Percentiles rank a stretch among this genome's conserved stretches.
phyloP scores from a whole-genome alignment of 179 eudicot species.

The Heliamphora pulchella region DNA sequence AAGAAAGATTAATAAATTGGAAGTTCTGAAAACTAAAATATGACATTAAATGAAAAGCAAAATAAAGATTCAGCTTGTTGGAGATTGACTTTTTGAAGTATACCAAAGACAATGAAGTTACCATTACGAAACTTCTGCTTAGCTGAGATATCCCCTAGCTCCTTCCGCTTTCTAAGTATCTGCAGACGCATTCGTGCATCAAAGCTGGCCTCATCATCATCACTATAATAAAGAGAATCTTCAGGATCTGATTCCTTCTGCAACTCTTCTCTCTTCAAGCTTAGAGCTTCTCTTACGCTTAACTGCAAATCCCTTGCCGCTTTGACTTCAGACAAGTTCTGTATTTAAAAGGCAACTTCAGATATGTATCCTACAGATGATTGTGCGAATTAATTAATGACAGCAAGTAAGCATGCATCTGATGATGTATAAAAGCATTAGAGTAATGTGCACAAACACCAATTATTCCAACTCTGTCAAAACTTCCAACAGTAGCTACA shows the following conservation, averaged over 20 bases:
- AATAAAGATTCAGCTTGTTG: neutral
- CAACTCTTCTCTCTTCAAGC: slow-evolving; percentile 53
- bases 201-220: slow-evolving; percentile 67
- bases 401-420: neutral
- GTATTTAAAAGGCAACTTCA: slow-evolving; percentile 16
- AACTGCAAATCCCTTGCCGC: slow-evolving; percentile 48
- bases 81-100: slow-evolving; percentile 8
- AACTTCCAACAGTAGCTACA: slow-evolving; percentile 9
- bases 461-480: neutral
- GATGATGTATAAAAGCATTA: neutral
- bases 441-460: neutral
- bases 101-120: slow-evolving; percentile 21
- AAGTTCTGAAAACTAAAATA: neutral
- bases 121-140: slow-evolving; percentile 48
- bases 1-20: neutral
- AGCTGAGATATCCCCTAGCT: slow-evolving; percentile 57
- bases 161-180: slow-evolving; percentile 61
- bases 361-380: neutral
- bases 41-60: neutral
- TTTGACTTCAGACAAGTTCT: slow-evolving; percentile 51
- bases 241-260: slow-evolving; percentile 32
- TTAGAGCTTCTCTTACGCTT: slow-evolving; percentile 71
- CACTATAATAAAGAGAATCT: slow-evolving; percentile 41
- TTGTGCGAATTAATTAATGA: neutral
- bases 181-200: slow-evolving; percentile 88